Evolutionary conservation across 352 stramenopile genomes (phyloP).

Genomic region (Phytophthora podocarpi): DNA sequence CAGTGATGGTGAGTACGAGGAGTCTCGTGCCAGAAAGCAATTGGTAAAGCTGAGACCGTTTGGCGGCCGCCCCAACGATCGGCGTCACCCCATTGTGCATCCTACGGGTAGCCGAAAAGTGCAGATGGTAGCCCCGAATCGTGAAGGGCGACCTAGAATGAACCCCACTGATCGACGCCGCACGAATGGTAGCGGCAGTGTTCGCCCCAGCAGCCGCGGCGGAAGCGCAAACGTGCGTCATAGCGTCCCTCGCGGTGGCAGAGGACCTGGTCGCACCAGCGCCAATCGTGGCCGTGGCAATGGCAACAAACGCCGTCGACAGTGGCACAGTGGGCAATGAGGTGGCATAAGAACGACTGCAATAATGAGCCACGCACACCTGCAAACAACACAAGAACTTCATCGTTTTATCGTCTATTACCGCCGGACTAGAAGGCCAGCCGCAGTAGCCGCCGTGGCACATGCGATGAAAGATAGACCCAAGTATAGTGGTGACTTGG

Average conservation of each 20-base stretch:
- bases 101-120: conserved; percentile 36
- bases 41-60: conserved; percentile 21
- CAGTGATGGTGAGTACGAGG: conserved; percentile 15
- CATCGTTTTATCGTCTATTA: conserved; percentile 30
- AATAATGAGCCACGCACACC: not conserved
- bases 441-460: conserved; percentile 50
- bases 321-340: conserved; percentile 4
- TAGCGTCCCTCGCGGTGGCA: conserved; percentile 1
- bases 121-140: conserved; percentile 27
- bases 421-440: conserved; percentile 44
- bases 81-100: not conserved
- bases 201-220: not conserved
- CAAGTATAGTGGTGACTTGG: conserved; percentile 46
- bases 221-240: conserved; percentile 2
- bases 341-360: not conserved
- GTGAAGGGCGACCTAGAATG: conserved; percentile 7
- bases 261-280: conserved; percentile 10
- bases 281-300: conserved; percentile 13
- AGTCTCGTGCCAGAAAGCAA: conserved; percentile 13
- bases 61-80: not conserved
- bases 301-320: conserved; percentile 32
- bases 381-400: conserved; percentile 3
- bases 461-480: conserved; percentile 60
- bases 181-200: conserved; percentile 1
- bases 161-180: conserved; percentile 6